These are phyloP conservation scores for Apiotrichum akiyoshidainum DNA, from an alignment of 1,284 basidiomycete species.

Conservation along the genomic window DNA sequence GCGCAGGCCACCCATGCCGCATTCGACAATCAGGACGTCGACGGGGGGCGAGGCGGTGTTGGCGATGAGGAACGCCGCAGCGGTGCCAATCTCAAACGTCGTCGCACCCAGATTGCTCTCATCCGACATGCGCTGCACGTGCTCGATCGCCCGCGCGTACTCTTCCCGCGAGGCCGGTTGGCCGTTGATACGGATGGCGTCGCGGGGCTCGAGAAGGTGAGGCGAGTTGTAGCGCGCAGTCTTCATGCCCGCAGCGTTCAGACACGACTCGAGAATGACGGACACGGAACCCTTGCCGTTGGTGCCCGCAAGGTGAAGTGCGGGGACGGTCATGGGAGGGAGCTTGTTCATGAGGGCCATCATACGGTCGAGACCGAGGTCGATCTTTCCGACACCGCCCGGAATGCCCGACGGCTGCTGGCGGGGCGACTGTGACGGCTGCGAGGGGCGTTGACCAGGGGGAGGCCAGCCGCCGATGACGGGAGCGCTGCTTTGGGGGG, in stretches of 20 bases:
- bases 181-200: conserved; percentile 71
- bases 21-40: conserved; percentile 85
- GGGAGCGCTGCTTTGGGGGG: neutral
- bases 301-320: conserved; percentile 89
- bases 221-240: conserved; percentile 91
- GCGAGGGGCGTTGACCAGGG: neutral
- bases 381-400: conserved; percentile 55
- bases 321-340: conserved; percentile 69
- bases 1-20: conserved; percentile 86
- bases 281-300: conserved; percentile 97
- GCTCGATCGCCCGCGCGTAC: conserved; percentile 57
- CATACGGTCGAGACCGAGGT: conserved; percentile 73
- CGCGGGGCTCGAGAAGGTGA: conserved; percentile 74
- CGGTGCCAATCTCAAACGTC: conserved; percentile 79
- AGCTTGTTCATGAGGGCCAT: conserved; percentile 60
- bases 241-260: conserved; percentile 59
- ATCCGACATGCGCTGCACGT: conserved; percentile 59
- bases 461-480: neutral
- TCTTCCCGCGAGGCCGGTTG: conserved; percentile 55
- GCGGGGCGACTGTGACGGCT: neutral
- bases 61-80: conserved; percentile 70
- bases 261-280: conserved; percentile 73
- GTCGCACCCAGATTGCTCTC: conserved; percentile 57
- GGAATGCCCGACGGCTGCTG: neutral
- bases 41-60: conserved; percentile 58